Evolutionary conservation across 2,329 filamentous ascomycete genomes (phyloP).

Genomic region (Lasiodiplodia sp.): DNA sequence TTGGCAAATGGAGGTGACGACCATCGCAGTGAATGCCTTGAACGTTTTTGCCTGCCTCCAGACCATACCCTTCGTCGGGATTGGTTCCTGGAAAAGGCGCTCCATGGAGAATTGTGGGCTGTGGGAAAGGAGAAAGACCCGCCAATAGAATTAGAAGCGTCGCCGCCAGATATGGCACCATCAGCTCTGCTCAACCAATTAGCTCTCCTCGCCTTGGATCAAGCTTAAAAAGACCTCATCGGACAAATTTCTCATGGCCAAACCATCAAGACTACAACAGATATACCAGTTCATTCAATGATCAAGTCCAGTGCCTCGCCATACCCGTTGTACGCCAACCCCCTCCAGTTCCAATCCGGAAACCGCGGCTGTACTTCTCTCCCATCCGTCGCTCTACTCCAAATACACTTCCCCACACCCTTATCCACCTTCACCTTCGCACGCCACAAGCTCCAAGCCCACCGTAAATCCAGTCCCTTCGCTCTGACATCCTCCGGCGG

Average conservation of each 20-base stretch:
- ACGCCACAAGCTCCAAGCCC: conserved; percentile 66
- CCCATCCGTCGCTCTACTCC: conserved; percentile 63
- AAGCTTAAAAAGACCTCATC: neutral
- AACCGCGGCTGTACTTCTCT: conserved; percentile 60
- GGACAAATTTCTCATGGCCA: neutral
- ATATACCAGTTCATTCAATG: conserved; percentile 40
- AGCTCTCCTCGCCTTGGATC: neutral
- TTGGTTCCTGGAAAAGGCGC: conserved; percentile 1
- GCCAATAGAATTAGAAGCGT: neutral
- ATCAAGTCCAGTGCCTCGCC: conserved; percentile 61
- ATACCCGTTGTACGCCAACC: conserved; percentile 68
- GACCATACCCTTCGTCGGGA: neutral
- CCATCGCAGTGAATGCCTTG: neutral
- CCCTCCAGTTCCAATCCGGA: conserved; percentile 65
- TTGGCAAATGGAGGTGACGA: neutral
- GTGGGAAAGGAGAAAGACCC: neutral
- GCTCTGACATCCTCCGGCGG: conserved; percentile 4
- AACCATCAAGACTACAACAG: neutral
- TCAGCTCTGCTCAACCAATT: neutral
- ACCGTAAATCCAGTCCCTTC: conserved; percentile 47
- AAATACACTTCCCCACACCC: conserved; percentile 53
- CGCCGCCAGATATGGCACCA: neutral
- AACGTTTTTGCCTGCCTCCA: conserved; percentile 1
- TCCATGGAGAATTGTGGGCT: neutral
- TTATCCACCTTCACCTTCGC: conserved; percentile 52